Evolutionary conservation across 2,329 filamentous ascomycete species (phyloP).

Genomic region (Trichoderma sp.): DNA sequence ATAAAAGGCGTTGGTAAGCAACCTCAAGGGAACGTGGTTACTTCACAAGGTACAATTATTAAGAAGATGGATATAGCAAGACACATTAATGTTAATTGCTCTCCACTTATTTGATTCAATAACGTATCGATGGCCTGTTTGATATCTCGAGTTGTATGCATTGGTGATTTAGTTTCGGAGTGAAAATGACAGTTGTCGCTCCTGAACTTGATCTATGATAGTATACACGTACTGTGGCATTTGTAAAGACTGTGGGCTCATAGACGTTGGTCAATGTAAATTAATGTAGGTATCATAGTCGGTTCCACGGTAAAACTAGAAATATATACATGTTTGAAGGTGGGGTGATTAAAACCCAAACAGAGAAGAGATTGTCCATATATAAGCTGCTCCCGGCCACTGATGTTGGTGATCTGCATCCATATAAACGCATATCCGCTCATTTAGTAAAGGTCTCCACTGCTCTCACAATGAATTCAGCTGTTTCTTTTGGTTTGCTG

Average conservation of each 20-base stretch:
- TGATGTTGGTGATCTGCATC: background rate
- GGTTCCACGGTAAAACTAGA: background rate
- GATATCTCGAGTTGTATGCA: too few relatives aligned
- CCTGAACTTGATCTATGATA: background rate
- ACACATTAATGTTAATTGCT: background rate
- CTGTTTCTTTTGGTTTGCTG: constrained; percentile 46
- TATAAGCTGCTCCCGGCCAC: background rate
- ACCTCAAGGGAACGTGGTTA: background rate
- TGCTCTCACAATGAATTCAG: constrained; percentile 38
- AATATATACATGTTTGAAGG: background rate
- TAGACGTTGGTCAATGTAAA: too few relatives aligned
- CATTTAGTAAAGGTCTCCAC: constrained; percentile 26
- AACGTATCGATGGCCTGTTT: too few relatives aligned
- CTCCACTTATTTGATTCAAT: background rate
- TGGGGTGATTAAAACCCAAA: background rate
- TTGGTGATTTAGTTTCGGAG: background rate
- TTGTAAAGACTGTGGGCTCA: too few relatives aligned
- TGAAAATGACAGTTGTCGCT: background rate
- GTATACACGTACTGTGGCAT: too few relatives aligned
- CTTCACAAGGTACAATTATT: background rate
- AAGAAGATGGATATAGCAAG: background rate
- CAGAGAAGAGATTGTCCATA: background rate
- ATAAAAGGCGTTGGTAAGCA: background rate
- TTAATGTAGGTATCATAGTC: background rate
- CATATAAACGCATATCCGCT: background rate